These are phyloP conservation scores for Carex kokanica DNA, from an alignment of 176 grass and related monocot species.

Conservation along the genomic window DNA sequence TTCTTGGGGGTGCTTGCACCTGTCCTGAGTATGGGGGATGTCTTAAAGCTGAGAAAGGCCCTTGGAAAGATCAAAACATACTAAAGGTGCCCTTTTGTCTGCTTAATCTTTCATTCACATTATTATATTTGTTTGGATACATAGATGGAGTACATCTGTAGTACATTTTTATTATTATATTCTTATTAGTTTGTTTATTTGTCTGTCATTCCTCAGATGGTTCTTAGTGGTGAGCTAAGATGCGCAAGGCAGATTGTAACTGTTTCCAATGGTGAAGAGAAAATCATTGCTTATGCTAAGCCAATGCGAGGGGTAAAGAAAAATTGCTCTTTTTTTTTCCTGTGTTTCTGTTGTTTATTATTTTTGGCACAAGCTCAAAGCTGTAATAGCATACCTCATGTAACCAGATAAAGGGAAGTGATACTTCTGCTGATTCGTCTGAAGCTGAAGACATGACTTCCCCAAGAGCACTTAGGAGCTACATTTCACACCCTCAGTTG, in stretches of 20 bases:
- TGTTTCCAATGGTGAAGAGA: constrained; percentile 73
- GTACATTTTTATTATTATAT: constrained; percentile 3
- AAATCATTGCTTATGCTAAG: constrained; percentile 72
- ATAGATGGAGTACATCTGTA: not conserved
- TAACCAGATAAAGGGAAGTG: constrained; percentile 58
- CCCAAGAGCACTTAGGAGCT: constrained; percentile 56
- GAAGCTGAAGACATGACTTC: constrained; percentile 85
- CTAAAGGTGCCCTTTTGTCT: constrained; percentile 6
- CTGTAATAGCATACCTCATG: constrained; percentile 31
- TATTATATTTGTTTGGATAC: not conserved
- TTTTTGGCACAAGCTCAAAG: not conserved
- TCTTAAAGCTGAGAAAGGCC: constrained; percentile 29
- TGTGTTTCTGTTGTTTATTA: constrained; percentile 16
- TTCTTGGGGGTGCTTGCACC: constrained; percentile 28
- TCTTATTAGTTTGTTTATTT: not conserved
- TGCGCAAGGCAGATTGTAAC: constrained; percentile 84
- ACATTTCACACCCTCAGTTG: constrained; percentile 66
- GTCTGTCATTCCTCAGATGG: constrained; percentile 52
- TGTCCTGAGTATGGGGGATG: constrained; percentile 27
- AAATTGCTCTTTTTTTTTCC: constrained; percentile 29
- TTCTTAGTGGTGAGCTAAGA: constrained; percentile 78
- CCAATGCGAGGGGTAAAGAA: constrained; percentile 32
- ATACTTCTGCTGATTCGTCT: constrained; percentile 92
- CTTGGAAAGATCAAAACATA: constrained; percentile 30
- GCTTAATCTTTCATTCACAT: not conserved